phyloP scores from a whole-genome alignment of 495 filamentous ascomycete species.

The Podospora australis region DNA sequence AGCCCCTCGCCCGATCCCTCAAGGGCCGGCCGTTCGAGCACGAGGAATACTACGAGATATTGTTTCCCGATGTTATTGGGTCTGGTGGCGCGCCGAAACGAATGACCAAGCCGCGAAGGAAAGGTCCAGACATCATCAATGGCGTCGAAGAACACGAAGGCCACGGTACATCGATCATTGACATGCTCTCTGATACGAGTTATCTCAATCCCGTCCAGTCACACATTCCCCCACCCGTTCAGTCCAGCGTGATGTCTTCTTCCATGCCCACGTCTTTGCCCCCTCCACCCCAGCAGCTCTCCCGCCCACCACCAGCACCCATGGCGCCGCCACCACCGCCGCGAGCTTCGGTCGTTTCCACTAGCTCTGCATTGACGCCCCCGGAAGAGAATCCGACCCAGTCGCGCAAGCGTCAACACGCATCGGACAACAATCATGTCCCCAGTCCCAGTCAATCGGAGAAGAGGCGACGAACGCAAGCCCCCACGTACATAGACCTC shows the following conservation, averaged over 20 bases:
- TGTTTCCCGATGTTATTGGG: constrained; percentile 45
- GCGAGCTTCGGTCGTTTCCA: constrained; percentile 26
- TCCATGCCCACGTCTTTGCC: constrained; percentile 4
- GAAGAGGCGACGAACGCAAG: constrained; percentile 37
- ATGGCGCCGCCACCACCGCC: constrained; percentile 22
- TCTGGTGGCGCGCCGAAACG: constrained; percentile 46
- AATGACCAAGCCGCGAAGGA: constrained; percentile 41
- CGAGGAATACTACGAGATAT: constrained; percentile 45
- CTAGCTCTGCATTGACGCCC: constrained; percentile 40
- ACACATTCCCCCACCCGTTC: constrained; percentile 18
- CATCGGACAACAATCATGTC: constrained; percentile 7
- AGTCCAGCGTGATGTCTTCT: not conserved
- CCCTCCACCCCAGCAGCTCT: constrained; percentile 9
- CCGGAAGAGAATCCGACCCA: constrained; percentile 40
- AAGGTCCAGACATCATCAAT: constrained; percentile 26
- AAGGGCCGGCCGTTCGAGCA: constrained; percentile 44
- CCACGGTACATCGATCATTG: constrained; percentile 27
- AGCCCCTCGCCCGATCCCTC: constrained; percentile 42
- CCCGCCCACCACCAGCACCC: constrained; percentile 18
- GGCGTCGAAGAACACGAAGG: constrained; percentile 24
- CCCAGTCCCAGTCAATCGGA: constrained; percentile 20
- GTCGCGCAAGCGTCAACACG: constrained; percentile 27
- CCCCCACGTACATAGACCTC: constrained; percentile 17
- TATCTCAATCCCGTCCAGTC: constrained; percentile 16
- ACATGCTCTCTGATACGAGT: constrained; percentile 23